These are phyloP conservation scores for Rhizophora mangle DNA, from an alignment of 345 rosid species.

Conservation along the genomic window DNA sequence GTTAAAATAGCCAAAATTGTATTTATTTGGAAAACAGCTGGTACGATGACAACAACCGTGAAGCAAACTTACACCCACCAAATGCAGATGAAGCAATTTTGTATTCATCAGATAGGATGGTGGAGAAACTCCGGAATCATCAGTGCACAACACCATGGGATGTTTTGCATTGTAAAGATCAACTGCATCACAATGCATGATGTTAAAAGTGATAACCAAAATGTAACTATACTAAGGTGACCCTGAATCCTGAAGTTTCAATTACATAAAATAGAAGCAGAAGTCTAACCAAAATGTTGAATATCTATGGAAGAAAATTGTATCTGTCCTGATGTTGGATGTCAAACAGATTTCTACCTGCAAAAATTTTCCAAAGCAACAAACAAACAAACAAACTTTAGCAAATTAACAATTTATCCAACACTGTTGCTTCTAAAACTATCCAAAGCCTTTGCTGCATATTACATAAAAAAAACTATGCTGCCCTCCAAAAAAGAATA, in stretches of 20 bases:
- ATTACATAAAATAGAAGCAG: slow-evolving; percentile 4
- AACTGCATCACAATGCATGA: slow-evolving; percentile 35
- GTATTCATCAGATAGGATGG: slow-evolving; percentile 72
- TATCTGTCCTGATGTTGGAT: slow-evolving; percentile 76
- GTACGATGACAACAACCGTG: too few species aligned
- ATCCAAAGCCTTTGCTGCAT: neutral
- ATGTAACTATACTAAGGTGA: neutral
- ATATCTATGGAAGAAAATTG: slow-evolving; percentile 78
- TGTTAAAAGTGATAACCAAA: neutral
- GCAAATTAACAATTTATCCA: neutral
- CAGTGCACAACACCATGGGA: slow-evolving; percentile 80
- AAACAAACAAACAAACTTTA: neutral
- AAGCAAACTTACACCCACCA: slow-evolving; percentile 38
- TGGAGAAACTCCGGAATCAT: slow-evolving; percentile 84
- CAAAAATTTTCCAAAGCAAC: slow-evolving; percentile 11
- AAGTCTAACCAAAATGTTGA: slow-evolving; percentile 80
- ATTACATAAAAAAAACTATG: neutral
- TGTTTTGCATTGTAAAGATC: slow-evolving; percentile 66
- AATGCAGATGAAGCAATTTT: slow-evolving; percentile 66
- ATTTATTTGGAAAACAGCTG: too few species aligned
- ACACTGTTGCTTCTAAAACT: neutral
- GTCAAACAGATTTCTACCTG: slow-evolving; percentile 99
- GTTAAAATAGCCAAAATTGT: too few species aligned
- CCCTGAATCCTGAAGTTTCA: neutral
- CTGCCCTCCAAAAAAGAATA: neutral